A percentile compares a stretch with the other conserved stretches of the same genome.
Conservation (phyloP, 805 yeast genomes). For the Grigorovia transvaalensis region DNA sequence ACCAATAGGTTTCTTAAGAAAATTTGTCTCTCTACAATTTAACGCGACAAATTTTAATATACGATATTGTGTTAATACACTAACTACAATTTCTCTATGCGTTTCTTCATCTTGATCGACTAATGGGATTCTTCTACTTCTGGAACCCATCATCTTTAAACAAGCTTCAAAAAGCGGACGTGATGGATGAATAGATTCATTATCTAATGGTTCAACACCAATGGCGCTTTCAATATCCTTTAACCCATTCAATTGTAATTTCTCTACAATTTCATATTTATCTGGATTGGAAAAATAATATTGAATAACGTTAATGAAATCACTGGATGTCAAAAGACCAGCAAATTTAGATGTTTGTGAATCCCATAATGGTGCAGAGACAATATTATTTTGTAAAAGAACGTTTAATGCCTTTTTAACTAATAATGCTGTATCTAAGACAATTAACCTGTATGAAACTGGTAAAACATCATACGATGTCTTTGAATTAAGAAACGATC, state of each 20-base stretch:
- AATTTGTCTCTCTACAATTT: slow-evolving; percentile 89
- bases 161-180: slow-evolving; percentile 87
- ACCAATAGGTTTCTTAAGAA: slow-evolving; percentile 63
- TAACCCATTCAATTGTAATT: slow-evolving; percentile 72
- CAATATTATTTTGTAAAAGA: slow-evolving; percentile 83
- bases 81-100: slow-evolving; percentile 85
- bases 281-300: slow-evolving; percentile 87
- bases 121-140: slow-evolving; percentile 87
- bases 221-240: slow-evolving; percentile 79
- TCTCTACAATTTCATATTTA: slow-evolving; percentile 78
- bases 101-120: slow-evolving; percentile 91
- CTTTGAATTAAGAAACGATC: slow-evolving; percentile 75
- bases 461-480: slow-evolving; percentile 96
- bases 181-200: slow-evolving; percentile 82
- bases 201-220: slow-evolving; percentile 79
- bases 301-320: slow-evolving; percentile 89
- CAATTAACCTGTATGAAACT: slow-evolving; percentile 84
- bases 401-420: slow-evolving; percentile 88
- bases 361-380: slow-evolving; percentile 96
- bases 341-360: slow-evolving; percentile 82
- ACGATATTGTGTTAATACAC: slow-evolving; percentile 92
- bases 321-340: slow-evolving; percentile 84
- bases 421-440: slow-evolving; percentile 79
- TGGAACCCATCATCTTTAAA: slow-evolving; percentile 75
- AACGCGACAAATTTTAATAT: slow-evolving; percentile 90